Evolutionary conservation across 2,329 filamentous ascomycete species (phyloP), one percentile per base, ranked within the genome.

Genomic region (Tolypocladium inflatum): DNA sequence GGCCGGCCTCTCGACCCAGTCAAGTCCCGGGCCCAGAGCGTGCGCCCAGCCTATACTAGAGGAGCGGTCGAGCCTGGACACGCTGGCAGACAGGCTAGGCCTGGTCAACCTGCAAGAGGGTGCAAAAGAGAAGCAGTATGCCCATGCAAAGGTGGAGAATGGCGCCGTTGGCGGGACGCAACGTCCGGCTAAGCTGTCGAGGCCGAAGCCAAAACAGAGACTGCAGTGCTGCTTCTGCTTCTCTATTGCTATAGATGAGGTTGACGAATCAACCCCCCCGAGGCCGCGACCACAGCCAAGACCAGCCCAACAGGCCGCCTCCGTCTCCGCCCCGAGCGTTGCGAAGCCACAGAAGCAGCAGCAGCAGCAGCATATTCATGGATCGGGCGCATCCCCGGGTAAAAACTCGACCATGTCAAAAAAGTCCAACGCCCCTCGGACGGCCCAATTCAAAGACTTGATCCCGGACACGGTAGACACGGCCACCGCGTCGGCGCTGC

Each of bases 11-110:
- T 78, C 79, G 10, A 70, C 77, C 2, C 71, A 70, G 51, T 78
- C 77, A 21, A 79, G 74, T 60, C 75, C 78, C 2, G 76, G 77
- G 2, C 76, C 75, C 5, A 70, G 71, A 48, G 66, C 67, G 59
- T 71, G 69, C 48, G 69, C 76, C 21, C 76, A 80, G 4, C 79
- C 83, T 8, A 82, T 86, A 4, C 72, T 87, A 57, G 81, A 86
- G 64, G 78, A 83, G 58, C 80, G 89, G 55, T 87, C 85, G 39
- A 97, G 92, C 66, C 81, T 97, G 58, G 94, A 99, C 71, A 96
- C 91, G 0, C 76, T 97, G 58, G 85, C 91, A 48, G 90, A 91
- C 63, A 80, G 89, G 51, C 76, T 97, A 4, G 90, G 91, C 3
- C 76, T 94, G 23, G 71, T 91, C n/a, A 83, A 90, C 52, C 73